Percentiles rank a stretch among this genome's conserved stretches.
phyloP scores from a whole-genome alignment of 768 basidiomycete species.

The Trametes cingulata region DNA sequence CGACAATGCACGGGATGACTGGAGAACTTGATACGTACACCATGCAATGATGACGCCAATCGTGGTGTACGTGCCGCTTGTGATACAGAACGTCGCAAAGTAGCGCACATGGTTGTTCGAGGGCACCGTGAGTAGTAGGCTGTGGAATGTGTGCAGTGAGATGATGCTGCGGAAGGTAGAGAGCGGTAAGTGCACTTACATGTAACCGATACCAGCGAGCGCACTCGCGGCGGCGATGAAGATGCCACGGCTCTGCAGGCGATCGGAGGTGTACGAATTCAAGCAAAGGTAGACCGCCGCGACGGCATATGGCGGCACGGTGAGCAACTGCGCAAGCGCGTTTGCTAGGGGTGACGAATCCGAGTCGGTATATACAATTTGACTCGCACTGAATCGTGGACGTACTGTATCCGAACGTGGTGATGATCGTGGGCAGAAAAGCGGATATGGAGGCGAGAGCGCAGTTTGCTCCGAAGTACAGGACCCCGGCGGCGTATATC shows the following conservation, averaged over 20 bases:
- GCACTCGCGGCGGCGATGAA: slow-evolving; percentile 46
- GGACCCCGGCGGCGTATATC: slow-evolving; percentile 67
- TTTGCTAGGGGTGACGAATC: slow-evolving; percentile 41
- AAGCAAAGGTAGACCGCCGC: slow-evolving; percentile 57
- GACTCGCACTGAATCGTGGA: slow-evolving; percentile 60
- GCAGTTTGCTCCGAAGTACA: slow-evolving; percentile 78
- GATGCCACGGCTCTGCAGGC: slow-evolving; percentile 56
- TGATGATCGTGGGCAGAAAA: slow-evolving; percentile 82
- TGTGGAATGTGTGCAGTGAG: slow-evolving; percentile 22
- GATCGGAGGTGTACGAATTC: slow-evolving; percentile 63
- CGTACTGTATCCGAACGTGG: slow-evolving; percentile 71
- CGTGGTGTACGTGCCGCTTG: slow-evolving; percentile 71
- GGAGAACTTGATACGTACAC: slow-evolving; percentile 49
- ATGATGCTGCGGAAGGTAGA: background rate
- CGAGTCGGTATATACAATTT: slow-evolving; percentile 26
- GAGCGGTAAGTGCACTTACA: slow-evolving; percentile 42
- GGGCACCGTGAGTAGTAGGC: slow-evolving; percentile 54
- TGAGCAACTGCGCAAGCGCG: slow-evolving; percentile 67
- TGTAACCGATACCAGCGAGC: slow-evolving; percentile 59
- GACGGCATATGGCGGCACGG: slow-evolving; percentile 78
- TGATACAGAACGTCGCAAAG: slow-evolving; percentile 76
- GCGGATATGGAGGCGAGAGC: slow-evolving; percentile 79
- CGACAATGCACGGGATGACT: background rate
- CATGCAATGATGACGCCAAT: slow-evolving; percentile 74
- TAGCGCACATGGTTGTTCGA: slow-evolving; percentile 61